phyloP scores from a whole-genome alignment of 192 early-diverging fungal genomes.

The Coemansia sp. region DNA sequence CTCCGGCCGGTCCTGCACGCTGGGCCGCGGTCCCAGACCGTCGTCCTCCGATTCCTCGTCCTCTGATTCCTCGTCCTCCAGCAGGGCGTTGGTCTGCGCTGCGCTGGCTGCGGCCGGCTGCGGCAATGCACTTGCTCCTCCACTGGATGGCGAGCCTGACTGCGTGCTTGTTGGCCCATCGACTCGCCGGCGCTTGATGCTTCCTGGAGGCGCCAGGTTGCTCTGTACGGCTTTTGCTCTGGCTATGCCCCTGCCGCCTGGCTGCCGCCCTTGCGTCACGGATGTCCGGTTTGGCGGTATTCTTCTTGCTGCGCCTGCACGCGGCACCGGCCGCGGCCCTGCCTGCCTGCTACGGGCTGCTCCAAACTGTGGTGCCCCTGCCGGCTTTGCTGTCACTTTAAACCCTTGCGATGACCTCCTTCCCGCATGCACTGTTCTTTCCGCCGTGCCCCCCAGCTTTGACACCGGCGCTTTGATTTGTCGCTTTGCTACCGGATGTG shows the following conservation, averaged over 20 bases:
- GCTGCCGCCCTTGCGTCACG: conserved; percentile 27
- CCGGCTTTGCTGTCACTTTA: conserved; percentile 33
- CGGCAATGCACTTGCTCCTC: conserved; percentile 4
- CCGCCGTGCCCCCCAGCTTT: not conserved
- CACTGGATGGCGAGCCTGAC: not conserved
- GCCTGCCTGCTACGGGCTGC: conserved; percentile 7
- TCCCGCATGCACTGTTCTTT: conserved; percentile 29
- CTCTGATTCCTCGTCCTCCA: conserved; percentile 14
- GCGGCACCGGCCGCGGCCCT: conserved; percentile 9
- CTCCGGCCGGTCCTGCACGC: conserved; percentile 19
- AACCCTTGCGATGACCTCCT: conserved; percentile 45
- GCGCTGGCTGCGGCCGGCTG: not conserved
- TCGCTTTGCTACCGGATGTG: conserved; percentile 10
- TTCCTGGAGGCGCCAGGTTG: conserved; percentile 15
- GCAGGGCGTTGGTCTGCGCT: conserved; percentile 9
- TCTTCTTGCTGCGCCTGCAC: conserved; percentile 21
- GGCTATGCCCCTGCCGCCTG: conserved; percentile 1
- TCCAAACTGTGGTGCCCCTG: conserved; percentile 1
- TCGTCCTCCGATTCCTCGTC: conserved; percentile 20
- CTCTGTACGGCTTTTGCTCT: conserved; percentile 2
- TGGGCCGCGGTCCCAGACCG: conserved; percentile 32
- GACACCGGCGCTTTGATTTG: conserved; percentile 17
- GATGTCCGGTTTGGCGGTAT: conserved; percentile 30
- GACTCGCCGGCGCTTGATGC: conserved; percentile 29
- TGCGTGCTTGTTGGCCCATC: conserved; percentile 3